These are phyloP conservation scores for Botrytis aclada DNA, from an alignment of 2,329 filamentous ascomycete species.

Conservation along the genomic window DNA sequence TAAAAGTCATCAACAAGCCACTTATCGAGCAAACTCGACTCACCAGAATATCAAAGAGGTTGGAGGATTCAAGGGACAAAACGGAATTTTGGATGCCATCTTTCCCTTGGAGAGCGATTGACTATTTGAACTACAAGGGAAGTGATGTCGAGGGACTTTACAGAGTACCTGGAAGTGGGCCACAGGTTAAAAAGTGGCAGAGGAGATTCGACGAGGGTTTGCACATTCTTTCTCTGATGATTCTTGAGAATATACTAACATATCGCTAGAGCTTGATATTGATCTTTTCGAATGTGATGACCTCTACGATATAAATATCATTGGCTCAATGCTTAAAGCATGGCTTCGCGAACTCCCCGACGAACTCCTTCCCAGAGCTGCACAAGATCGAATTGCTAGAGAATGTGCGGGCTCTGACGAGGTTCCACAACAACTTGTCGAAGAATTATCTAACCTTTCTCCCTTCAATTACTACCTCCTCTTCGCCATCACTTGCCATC, in stretches of 20 bases:
- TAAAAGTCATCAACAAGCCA: conserved; percentile 81
- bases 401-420: conserved; percentile 76
- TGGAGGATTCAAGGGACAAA: conserved; percentile 88
- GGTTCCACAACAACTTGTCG: conserved; percentile 81
- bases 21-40: conserved; percentile 85
- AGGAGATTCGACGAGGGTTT: conserved; percentile 81
- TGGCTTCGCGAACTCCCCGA: conserved; percentile 95
- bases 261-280: conserved; percentile 70
- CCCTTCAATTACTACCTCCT: conserved; percentile 97
- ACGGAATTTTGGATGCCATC: conserved; percentile 99
- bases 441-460: conserved; percentile 89
- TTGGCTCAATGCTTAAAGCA: conserved; percentile 92
- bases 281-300: conserved; percentile 85
- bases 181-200: conserved; percentile 91
- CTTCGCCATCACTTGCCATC: conserved; percentile 94
- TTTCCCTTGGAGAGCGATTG: conserved; percentile 91
- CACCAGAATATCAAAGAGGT: conserved; percentile 84
- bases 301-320: conserved; percentile 93
- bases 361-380: conserved; percentile 82
- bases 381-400: conserved; percentile 75
- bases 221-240: conserved; percentile 22
- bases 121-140: conserved; percentile 92
- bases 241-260: conserved; percentile 23
- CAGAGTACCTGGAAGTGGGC: conserved; percentile 84
- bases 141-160: conserved; percentile 94